Evolutionary conservation across 352 stramenopile genomes (phyloP), one percentile per base, ranked within the genome.

Genomic region (Pythium catenulatum): DNA sequence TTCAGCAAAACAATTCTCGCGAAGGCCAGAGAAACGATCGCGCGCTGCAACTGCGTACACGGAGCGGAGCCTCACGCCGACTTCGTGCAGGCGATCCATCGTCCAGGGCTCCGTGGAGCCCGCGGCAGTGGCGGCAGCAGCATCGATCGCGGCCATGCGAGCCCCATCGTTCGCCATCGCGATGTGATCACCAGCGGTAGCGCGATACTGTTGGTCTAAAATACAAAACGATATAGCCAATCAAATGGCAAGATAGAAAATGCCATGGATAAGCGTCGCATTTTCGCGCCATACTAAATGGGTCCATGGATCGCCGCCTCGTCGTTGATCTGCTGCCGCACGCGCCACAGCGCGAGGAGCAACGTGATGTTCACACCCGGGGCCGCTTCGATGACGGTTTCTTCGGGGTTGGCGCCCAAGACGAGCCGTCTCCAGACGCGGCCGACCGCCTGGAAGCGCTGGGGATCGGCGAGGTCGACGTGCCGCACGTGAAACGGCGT

Each of bases 31-130:
- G 27, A 45, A 9, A 25, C 23, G n/a, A n/a, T n/a, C n/a, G n/a
- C n/a, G n/a, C 58, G 27, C 50, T 37, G 32, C n/a, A 63, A 77
- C 66, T n/a, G 85, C 92, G 56, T 90, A 96, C 93, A 96, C 93
- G 30, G 95, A 88, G 37, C 92, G 93, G 36, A 94, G 92, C 34
- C 72, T 81, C 73, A 96, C 92, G 58, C 93, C 92, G 83, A 95
- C 86, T 50, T 94, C 90, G 69, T 81, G 78, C 36, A 96, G 87
- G 1, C 91, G 91, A 65, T 73, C 89, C 11, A 79, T 54, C 19
- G 93, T 92, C 93, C 93, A 96, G 45, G 82, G 54, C 34, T 46
- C 74, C 30, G 13, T n/a, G 41, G 30, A 46, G 27, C 21, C 25
- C 21, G 72, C 27, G 21, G 37, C 36, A 45, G 69, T 25, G 34